These are phyloP conservation scores for Edaphochlamys debaryana DNA, from an alignment of 139 green algal genomes.

Conservation along the genomic window DNA sequence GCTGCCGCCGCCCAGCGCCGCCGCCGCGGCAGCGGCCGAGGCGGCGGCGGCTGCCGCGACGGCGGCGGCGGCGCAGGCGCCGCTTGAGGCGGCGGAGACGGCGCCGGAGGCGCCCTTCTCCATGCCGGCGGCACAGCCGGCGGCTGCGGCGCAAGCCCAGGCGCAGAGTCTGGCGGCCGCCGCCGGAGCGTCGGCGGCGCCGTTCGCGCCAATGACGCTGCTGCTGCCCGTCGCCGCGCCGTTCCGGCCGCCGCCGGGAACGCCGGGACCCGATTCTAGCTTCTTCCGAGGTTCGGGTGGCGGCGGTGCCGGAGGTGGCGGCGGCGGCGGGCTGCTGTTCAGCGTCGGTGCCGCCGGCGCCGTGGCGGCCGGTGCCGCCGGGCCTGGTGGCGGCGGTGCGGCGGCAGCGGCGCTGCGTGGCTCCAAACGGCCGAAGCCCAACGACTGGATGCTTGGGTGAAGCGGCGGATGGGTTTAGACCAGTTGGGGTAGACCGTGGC, in stretches of 20 bases:
- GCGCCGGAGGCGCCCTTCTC: background rate
- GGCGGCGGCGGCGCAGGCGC: background rate
- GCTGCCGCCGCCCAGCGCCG: background rate
- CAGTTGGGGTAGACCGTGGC: too few relatives aligned
- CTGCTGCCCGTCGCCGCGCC: constrained; percentile 1
- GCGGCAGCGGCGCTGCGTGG: background rate
- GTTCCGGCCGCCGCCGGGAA: constrained; percentile 3
- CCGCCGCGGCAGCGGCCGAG: background rate
- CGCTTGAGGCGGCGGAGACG: background rate
- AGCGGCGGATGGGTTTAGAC: too few relatives aligned
- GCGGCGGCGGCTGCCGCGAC: background rate
- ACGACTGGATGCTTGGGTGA: background rate
- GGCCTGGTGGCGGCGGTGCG: background rate
- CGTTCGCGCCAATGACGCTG: background rate
- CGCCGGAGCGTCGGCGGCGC: too few relatives aligned
- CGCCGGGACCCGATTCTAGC: background rate
- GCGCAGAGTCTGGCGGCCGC: too few relatives aligned
- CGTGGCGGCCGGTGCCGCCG: background rate
- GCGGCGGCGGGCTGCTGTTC: constrained; percentile 25
- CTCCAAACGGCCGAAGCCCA: constrained; percentile 10
- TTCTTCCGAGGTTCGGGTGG: background rate
- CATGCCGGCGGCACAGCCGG: too few relatives aligned
- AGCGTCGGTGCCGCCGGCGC: constrained; percentile 2
- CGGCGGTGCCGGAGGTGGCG: background rate
- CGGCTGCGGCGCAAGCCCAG: too few relatives aligned